A percentile compares a stretch with the other conserved stretches of the same genome.
Conservation (phyloP, 176 grass and related monocot species). For the Otatea glauca region DNA sequence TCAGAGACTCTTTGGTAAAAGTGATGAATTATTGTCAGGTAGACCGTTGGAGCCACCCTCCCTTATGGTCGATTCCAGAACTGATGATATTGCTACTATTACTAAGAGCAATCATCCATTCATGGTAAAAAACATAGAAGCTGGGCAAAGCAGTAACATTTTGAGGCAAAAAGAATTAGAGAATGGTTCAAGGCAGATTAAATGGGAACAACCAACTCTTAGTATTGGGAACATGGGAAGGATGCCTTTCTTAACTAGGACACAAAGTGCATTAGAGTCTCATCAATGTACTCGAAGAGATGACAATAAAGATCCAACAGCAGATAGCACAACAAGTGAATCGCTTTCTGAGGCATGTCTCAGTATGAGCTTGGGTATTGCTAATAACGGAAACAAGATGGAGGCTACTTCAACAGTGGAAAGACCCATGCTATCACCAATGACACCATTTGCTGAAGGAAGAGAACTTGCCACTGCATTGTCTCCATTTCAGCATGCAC, state of each 20-base stretch:
- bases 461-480: constrained; percentile 54
- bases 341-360: constrained; percentile 75
- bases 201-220: constrained; percentile 75
- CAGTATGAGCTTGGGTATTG: constrained; percentile 75
- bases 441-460: constrained; percentile 57
- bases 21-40: constrained; percentile 44
- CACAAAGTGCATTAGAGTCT: constrained; percentile 64
- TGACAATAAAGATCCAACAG: constrained; percentile 59
- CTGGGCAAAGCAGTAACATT: constrained; percentile 62
- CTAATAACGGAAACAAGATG: constrained; percentile 61
- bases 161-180: constrained; percentile 64
- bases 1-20: constrained; percentile 59
- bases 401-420: constrained; percentile 65
- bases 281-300: constrained; percentile 62
- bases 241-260: constrained; percentile 66
- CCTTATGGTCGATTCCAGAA: constrained; percentile 53
- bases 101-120: constrained; percentile 48
- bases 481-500: constrained; percentile 70
- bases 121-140: constrained; percentile 60
- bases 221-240: constrained; percentile 56
- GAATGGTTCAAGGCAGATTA: constrained; percentile 63
- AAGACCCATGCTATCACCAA: constrained; percentile 60
- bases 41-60: constrained; percentile 51
- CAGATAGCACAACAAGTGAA: constrained; percentile 64
- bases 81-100: constrained; percentile 54